These are phyloP conservation scores for Spencermartinsiella europaea DNA, from an alignment of 805 yeast genomes.

Conservation along the genomic window DNA sequence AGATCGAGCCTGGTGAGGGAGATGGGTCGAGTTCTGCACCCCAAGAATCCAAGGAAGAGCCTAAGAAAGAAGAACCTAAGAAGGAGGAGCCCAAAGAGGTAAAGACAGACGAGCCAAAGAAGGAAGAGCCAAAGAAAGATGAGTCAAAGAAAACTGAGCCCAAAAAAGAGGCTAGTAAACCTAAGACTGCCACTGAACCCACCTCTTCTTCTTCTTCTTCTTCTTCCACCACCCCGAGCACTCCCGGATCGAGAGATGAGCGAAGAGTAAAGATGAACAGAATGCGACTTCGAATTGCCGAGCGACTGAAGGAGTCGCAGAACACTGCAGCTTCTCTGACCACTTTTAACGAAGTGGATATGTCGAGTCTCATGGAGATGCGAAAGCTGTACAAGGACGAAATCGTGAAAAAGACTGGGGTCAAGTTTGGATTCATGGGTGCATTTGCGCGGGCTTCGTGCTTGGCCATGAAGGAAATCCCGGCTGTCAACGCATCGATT, in stretches of 20 bases:
- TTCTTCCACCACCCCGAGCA: constrained; percentile 30
- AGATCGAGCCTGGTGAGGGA: constrained; percentile 74
- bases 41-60: constrained; percentile 26
- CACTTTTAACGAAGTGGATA: constrained; percentile 97
- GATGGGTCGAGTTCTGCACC: constrained; percentile 37
- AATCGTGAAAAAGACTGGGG: constrained; percentile 85
- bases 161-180: constrained; percentile 23
- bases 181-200: constrained; percentile 20
- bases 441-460: constrained; percentile 91
- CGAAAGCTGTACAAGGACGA: constrained; percentile 97
- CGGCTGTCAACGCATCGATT: constrained; percentile 92
- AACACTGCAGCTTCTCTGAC: constrained; percentile 98
- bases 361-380: constrained; percentile 87
- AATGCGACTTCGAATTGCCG: constrained; percentile 98
- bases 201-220: constrained; percentile 31
- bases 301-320: constrained; percentile 98
- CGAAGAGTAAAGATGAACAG: constrained; percentile 97
- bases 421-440: constrained; percentile 98
- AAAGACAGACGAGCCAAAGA: constrained; percentile 22
- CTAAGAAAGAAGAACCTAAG: constrained; percentile 20
- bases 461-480: constrained; percentile 89
- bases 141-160: constrained; percentile 27
- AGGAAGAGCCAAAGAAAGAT: constrained; percentile 33
- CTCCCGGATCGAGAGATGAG: constrained; percentile 73
- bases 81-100: constrained; percentile 29